Evolutionary conservation across 2,329 filamentous ascomycete species (phyloP), one percentile per base, ranked within the genome.

Genomic region (Penicillium olsonii): DNA sequence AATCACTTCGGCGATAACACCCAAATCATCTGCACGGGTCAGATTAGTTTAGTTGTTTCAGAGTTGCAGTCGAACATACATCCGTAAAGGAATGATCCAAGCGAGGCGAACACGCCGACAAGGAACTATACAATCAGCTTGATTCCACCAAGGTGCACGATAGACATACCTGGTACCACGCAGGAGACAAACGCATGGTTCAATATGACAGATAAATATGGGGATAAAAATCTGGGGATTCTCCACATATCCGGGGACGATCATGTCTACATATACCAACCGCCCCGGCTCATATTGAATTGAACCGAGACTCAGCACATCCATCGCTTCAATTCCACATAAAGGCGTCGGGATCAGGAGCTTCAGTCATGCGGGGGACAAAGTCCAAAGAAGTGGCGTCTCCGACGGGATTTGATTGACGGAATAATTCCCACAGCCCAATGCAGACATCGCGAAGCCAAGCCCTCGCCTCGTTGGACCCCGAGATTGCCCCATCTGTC

Each of bases 1-100:
- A 48, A 83, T 78, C 42, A 80, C 80, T 55, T 80, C 79, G 8
- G 80, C 81, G 53, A 84, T 83, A 20, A 84, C 81, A 74, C 81
- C 81, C 19, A 84, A 64, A 66, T 84, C 80, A 61, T 81, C 68
- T 70, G 19, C 12, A 8, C 29, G 2, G 17, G 22, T 18, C 15
- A 42, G 57, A 37, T 54, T 46, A 42, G 18, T 24, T 9, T 1
- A 33, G 4, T n/a, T 14, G 5, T 14, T 29, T 4, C 4, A 29
- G 14, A 29, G 9, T 10, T 29, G 14, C 10, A 4, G 26, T 4
- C 26, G 26, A 38, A 59, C 67, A 39, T 54, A 70, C 68, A 84
- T 59, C 81, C 81, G 59, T 77, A 84, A 7, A 84, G 75, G 45
- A 82, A 73, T 4, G 79, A 82, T 37, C 81, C 81, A 5, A 84